Base-by-base conservation (phyloP, 305 asterid species). In the Vinca major region DNA sequence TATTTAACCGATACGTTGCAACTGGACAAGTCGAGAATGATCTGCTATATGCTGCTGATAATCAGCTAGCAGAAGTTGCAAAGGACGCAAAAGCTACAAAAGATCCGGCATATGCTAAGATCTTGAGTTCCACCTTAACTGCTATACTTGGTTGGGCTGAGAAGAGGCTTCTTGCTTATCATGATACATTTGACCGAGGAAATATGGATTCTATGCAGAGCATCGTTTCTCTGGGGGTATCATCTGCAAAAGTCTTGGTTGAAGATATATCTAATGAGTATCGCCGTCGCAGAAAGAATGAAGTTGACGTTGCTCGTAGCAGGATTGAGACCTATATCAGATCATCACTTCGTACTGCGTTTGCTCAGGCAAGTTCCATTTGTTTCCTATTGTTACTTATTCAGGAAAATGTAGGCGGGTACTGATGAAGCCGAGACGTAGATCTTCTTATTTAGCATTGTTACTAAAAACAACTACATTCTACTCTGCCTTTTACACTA, bases 61-160 rank as follows among this genome's bases (percentile, higher is more conserved):
- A 68, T 73, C 97, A 88, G 75, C 88, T 92, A 49, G 83, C 85
- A 75, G 98, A 90, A 81, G 96, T 92, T 48, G 84, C 95, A 13
- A 92, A 90, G 81, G 98, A 92, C 81, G 95, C 89, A 40, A 90
- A 89, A 80, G 75, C 77, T 53, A 83, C 87, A n/a, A 90, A 90
- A 77, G 98, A 90, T 82, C 85, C 95, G 4, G 64, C 64, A 68
- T 92, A 88, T 71, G 77, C 96, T 7, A 88, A 84, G 79, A 77
- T 90, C 56, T 82, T 92, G 86, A 88, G 86, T 80, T 87, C 96
- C 69, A 87, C 95, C 1, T 80, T 92, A 85, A 90, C 96, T 57
- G 91, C 98, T 44, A 86, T 90, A 77, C 80, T 92, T 82, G 94
- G 97, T 50, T 92, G 97, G 98, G 89, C 97, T 65, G 98, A 92